Percentiles rank a stretch among this genome's conserved stretches.
Conservation (phyloP, 331 rosid species). For the Malus hybrid region DNA sequence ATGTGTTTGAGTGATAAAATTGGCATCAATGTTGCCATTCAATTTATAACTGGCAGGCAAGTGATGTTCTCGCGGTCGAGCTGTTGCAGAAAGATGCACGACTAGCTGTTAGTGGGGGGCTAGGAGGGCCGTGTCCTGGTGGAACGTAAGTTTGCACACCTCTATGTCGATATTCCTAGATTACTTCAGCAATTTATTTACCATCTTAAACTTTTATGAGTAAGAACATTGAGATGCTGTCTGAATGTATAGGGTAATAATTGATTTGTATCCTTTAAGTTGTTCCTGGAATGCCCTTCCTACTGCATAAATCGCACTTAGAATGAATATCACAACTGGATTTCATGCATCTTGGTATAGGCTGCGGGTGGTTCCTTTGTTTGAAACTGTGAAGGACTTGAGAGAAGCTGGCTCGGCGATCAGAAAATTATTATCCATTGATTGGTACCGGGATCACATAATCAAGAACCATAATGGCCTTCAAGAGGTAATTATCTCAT, state of each 20-base stretch:
- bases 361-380: slow-evolving; percentile 92
- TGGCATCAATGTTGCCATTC: neutral
- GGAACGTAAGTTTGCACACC: slow-evolving; percentile 64
- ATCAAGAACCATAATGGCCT: slow-evolving; percentile 70
- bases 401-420: slow-evolving; percentile 87
- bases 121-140: slow-evolving; percentile 80
- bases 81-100: slow-evolving; percentile 92
- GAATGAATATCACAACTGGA: slow-evolving; percentile 9
- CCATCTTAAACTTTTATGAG: no score
- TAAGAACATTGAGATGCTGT: no score
- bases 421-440: slow-evolving; percentile 69
- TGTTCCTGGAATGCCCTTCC: no score
- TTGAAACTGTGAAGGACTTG: slow-evolving; percentile 91
- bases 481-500: slow-evolving; percentile 60
- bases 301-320: neutral
- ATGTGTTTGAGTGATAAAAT: neutral
- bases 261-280: no score
- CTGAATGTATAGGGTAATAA: no score
- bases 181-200: no score
- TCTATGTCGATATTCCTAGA: neutral
- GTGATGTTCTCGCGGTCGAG: slow-evolving; percentile 96
- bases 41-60: slow-evolving; percentile 54
- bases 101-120: slow-evolving; percentile 72
- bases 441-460: slow-evolving; percentile 81
- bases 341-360: slow-evolving; percentile 29